Conservation (phyloP, 352 stramenopile genomes). For the Globisporangium acanthophoron region DNA sequence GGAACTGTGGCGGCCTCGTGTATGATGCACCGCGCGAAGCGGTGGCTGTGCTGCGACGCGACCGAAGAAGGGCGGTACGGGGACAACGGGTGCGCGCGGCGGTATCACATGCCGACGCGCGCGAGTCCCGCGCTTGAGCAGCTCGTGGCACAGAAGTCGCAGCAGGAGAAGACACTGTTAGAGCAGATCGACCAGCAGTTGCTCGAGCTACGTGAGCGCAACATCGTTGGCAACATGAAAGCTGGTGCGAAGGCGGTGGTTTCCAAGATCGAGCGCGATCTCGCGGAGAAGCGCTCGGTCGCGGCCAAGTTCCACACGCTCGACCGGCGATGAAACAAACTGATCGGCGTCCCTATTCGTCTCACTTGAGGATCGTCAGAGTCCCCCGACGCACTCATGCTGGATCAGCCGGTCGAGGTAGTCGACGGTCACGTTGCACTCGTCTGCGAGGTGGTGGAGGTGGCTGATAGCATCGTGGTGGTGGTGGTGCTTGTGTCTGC, state of each 20-base stretch:
- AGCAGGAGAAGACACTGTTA: slow-evolving; percentile 33
- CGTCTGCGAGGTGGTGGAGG: slow-evolving; percentile 10
- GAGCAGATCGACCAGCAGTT: slow-evolving; percentile 59
- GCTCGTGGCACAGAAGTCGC: slow-evolving; percentile 37
- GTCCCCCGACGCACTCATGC: slow-evolving; percentile 1
- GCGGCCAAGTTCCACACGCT: slow-evolving; percentile 51
- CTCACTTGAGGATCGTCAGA: neutral
- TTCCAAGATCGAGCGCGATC: slow-evolving; percentile 42
- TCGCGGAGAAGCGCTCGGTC: slow-evolving; percentile 32
- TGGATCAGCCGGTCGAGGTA: slow-evolving; percentile 12
- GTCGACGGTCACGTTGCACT: slow-evolving; percentile 13
- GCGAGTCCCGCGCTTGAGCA: slow-evolving; percentile 33
- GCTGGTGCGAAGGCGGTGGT: slow-evolving; percentile 39
- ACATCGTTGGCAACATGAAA: slow-evolving; percentile 52
- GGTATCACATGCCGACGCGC: slow-evolving; percentile 55
- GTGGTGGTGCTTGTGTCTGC: neutral
- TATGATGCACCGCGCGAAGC: slow-evolving; percentile 66
- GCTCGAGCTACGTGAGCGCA: slow-evolving; percentile 44
- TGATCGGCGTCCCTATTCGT: neutral
- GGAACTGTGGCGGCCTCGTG: slow-evolving; percentile 25
- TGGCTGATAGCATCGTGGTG: neutral
- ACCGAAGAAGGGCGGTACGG: slow-evolving; percentile 65
- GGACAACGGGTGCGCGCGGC: slow-evolving; percentile 45
- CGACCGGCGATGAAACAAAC: slow-evolving; percentile 20
- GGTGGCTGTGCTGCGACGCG: slow-evolving; percentile 73